Conservation (phyloP, 192 early-diverging fungal species). For the Backusella tuberculispora region DNA sequence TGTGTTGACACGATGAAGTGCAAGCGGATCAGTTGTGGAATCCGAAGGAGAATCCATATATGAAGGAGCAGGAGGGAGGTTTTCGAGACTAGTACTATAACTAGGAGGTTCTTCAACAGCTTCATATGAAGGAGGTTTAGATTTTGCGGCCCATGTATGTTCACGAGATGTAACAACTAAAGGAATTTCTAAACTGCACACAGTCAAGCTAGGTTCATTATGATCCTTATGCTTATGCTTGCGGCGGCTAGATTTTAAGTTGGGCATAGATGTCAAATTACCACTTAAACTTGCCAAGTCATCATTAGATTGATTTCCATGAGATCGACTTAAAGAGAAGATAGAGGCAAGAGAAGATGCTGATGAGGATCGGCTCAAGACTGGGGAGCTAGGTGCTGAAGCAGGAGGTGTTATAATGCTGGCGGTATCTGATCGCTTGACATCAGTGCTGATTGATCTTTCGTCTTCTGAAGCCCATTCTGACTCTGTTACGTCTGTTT, state of each 20-base stretch:
- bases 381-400: conserved; percentile 17
- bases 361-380: conserved; percentile 32
- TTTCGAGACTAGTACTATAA: conserved; percentile 17
- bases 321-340: conserved; percentile 13
- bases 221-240: background rate
- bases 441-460: background rate
- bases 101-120: conserved; percentile 27
- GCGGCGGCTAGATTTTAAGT: background rate
- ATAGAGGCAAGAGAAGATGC: conserved; percentile 29
- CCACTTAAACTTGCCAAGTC: background rate
- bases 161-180: conserved; percentile 37
- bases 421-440: background rate
- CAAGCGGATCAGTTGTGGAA: background rate
- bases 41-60: background rate
- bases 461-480: conserved; percentile 19
- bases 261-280: conserved; percentile 3
- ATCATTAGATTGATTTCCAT: conserved; percentile 2
- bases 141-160: conserved; percentile 27
- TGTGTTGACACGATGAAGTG: conserved; percentile 3
- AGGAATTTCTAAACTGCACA: conserved; percentile 35
- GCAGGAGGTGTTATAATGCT: conserved; percentile 16
- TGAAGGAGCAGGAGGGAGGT: conserved; percentile 25
- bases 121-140: conserved; percentile 32
- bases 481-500: conserved; percentile 19
- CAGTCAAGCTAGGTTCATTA: conserved; percentile 9